Percentiles rank a stretch among this genome's conserved stretches.
Evolutionary conservation across 1,284 basidiomycete species (phyloP).

Genomic region (Heterobasidion occidentale): DNA sequence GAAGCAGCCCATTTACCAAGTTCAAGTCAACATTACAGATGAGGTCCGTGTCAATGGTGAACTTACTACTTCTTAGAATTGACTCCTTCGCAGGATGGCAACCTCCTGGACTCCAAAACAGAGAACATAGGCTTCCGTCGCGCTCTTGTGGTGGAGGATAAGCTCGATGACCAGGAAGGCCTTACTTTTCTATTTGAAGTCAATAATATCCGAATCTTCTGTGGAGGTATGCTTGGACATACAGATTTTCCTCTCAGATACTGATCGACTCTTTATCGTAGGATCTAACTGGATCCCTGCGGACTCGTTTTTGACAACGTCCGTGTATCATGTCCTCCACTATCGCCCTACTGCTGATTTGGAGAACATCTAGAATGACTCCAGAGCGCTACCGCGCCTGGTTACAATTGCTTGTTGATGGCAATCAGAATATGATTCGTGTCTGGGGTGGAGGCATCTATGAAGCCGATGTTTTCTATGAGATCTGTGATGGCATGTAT

Average conservation of each 20-base stretch:
- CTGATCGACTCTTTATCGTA: conserved; percentile 14
- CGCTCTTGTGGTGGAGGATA: conserved; percentile 67
- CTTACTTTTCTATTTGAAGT: conserved; percentile 83
- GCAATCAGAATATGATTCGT: conserved; percentile 81
- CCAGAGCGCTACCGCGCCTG: conserved; percentile 52
- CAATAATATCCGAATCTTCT: conserved; percentile 83
- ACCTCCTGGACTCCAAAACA: conserved; percentile 38
- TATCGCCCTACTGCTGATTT: neutral
- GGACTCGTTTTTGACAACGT: conserved; percentile 82
- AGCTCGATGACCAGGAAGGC: conserved; percentile 64
- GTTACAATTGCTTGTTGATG: conserved; percentile 68
- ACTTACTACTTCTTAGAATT: neutral
- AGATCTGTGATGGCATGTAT: conserved; percentile 62
- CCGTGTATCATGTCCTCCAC: conserved; percentile 13
- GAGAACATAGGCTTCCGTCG: conserved; percentile 73
- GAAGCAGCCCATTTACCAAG: conserved; percentile 66
- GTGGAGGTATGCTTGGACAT: conserved; percentile 48
- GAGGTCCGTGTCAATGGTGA: conserved; percentile 27
- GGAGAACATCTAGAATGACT: conserved; percentile 26
- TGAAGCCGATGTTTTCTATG: conserved; percentile 72
- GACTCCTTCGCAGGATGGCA: conserved; percentile 30
- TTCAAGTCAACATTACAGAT: conserved; percentile 45
- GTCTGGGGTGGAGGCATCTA: conserved; percentile 86
- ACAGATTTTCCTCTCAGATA: neutral
- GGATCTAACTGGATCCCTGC: conserved; percentile 93